Conservation (phyloP, 139 green algal genomes). For the Chlorella sp. region DNA sequence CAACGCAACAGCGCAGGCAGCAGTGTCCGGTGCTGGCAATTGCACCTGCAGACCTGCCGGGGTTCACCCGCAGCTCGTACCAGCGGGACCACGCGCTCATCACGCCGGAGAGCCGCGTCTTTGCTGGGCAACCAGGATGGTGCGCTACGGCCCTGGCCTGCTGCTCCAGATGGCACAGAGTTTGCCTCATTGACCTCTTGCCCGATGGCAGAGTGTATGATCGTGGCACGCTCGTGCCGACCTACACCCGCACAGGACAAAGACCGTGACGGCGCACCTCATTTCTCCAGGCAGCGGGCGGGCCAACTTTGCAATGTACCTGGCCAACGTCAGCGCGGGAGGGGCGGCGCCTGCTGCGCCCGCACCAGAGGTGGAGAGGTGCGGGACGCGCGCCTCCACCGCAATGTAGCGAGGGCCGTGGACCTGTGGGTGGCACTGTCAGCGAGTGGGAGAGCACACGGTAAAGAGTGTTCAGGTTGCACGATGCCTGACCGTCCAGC, state of each 20-base stretch:
- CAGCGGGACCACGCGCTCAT: constrained; percentile 83
- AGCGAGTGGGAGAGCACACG: too few relatives aligned
- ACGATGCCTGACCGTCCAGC: too few relatives aligned
- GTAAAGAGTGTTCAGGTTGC: too few relatives aligned
- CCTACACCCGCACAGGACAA: constrained; percentile 34
- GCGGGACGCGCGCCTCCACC: too few relatives aligned
- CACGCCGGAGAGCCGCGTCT: constrained; percentile 81
- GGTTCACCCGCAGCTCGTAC: constrained; percentile 82
- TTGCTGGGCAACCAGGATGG: constrained; percentile 43
- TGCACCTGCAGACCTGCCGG: constrained; percentile 62
- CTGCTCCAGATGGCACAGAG: too few relatives aligned
- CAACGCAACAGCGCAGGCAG: not conserved
- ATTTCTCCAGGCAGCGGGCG: constrained; percentile 63
- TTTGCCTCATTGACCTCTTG: too few relatives aligned
- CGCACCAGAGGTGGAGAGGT: constrained; percentile 48
- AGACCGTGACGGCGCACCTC: constrained; percentile 64
- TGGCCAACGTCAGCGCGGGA: constrained; percentile 56
- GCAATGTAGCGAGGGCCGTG: too few relatives aligned
- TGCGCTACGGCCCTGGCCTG: too few relatives aligned
- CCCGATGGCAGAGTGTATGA: too few relatives aligned
- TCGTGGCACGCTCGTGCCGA: too few relatives aligned
- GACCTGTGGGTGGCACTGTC: too few relatives aligned
- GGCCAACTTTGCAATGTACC: constrained; percentile 86
- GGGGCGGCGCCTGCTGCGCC: constrained; percentile 13
- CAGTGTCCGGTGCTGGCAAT: not conserved